These are phyloP conservation scores for Neonothopanus nambi DNA, from an alignment of 1,284 basidiomycete genomes.

Conservation along the genomic window DNA sequence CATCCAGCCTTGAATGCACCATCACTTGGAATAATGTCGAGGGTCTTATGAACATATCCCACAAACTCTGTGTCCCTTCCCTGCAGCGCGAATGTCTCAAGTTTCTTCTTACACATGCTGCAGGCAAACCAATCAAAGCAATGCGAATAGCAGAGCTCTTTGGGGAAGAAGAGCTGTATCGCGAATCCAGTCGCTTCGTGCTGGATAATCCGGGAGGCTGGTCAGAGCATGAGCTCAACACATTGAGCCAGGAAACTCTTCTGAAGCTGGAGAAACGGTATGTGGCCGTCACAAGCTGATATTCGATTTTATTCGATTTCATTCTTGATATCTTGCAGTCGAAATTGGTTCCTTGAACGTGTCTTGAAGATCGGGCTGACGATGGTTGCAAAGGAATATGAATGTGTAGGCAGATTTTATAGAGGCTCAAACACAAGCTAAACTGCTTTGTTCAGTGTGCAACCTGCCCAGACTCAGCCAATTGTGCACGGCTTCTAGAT, in stretches of 20 bases:
- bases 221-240: constrained; percentile 80
- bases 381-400: constrained; percentile 86
- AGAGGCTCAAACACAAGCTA: constrained; percentile 2
- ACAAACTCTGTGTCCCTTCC: constrained; percentile 81
- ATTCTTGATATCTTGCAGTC: constrained; percentile 21
- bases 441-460: constrained; percentile 53
- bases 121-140: constrained; percentile 87
- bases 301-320: neutral
- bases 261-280: constrained; percentile 87
- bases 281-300: constrained; percentile 16
- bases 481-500: constrained; percentile 85
- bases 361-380: constrained; percentile 89
- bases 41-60: constrained; percentile 81
- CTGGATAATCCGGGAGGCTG: constrained; percentile 88
- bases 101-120: constrained; percentile 89
- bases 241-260: constrained; percentile 76
- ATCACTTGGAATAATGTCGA: constrained; percentile 94
- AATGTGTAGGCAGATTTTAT: constrained; percentile 61
- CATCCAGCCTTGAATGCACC: constrained; percentile 77
- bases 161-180: constrained; percentile 84
- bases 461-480: constrained; percentile 79
- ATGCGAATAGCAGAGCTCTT: constrained; percentile 88
- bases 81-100: constrained; percentile 80
- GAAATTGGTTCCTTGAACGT: constrained; percentile 93
- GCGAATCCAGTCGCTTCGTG: constrained; percentile 87